phyloP scores from a whole-genome alignment of 345 rosid genomes.

The Eucalyptus polybractea region DNA sequence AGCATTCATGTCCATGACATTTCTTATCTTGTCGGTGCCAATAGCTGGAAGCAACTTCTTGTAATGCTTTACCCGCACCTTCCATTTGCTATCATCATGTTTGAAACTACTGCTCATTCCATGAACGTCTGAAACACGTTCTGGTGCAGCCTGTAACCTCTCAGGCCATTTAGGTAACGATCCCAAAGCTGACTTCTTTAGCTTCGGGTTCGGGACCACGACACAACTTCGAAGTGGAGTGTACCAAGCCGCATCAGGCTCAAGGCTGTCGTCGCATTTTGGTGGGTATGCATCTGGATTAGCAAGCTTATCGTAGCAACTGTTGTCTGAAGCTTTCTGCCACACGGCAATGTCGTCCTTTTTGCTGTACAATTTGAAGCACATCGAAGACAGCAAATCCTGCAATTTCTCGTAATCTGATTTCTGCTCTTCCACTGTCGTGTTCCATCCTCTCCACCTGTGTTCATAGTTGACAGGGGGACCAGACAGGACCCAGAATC shows the following conservation, averaged over 20 bases:
- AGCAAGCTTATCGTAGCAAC: constrained; percentile 60
- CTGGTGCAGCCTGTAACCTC: constrained; percentile 60
- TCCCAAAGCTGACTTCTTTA: constrained; percentile 43
- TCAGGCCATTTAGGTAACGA: constrained; percentile 83
- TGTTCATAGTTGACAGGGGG: constrained; percentile 91
- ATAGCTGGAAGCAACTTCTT: constrained; percentile 70
- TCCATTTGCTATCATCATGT: constrained; percentile 81
- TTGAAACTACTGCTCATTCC: constrained; percentile 56
- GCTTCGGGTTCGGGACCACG: constrained; percentile 62
- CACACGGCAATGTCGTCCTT: constrained; percentile 95
- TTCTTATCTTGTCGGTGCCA: constrained; percentile 77
- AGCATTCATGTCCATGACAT: constrained; percentile 98
- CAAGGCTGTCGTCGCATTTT: constrained; percentile 92
- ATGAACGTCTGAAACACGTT: constrained; percentile 53
- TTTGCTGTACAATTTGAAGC: constrained; percentile 80
- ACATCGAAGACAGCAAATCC: constrained; percentile 73
- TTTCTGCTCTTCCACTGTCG: constrained; percentile 84
- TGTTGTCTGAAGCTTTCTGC: constrained; percentile 64
- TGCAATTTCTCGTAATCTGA: constrained; percentile 75
- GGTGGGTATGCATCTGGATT: constrained; percentile 72
- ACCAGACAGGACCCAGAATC: constrained; percentile 97
- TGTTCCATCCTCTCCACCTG: constrained; percentile 98
- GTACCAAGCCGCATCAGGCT: constrained; percentile 97
- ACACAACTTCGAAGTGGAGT: constrained; percentile 88
- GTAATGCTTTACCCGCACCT: constrained; percentile 66